These are phyloP conservation scores for Fusarium sp. DNA, from an alignment of 2,329 filamentous ascomycete species.

Conservation along the genomic window DNA sequence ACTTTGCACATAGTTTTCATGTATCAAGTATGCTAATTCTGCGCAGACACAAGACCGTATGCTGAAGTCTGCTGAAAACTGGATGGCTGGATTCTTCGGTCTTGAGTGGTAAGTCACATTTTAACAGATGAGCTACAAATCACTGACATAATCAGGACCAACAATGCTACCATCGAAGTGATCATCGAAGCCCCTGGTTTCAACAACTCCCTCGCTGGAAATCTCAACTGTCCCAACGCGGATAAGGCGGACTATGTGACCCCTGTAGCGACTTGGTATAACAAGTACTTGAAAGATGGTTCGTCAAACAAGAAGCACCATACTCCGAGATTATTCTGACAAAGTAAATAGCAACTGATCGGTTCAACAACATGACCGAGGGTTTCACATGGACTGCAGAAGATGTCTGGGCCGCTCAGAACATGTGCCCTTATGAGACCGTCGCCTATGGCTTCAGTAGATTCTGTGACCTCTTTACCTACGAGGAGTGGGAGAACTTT, in stretches of 20 bases:
- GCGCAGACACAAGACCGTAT: conserved; percentile 76
- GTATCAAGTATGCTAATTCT: conserved; percentile 20
- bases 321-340: background rate
- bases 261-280: conserved; percentile 69
- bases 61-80: conserved; percentile 81
- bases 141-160: conserved; percentile 57
- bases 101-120: conserved; percentile 66
- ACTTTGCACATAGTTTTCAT: too few species aligned
- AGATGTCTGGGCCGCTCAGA: conserved; percentile 75
- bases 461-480: conserved; percentile 81
- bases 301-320: conserved; percentile 10
- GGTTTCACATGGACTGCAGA: conserved; percentile 71
- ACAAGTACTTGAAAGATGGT: conserved; percentile 72
- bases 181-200: conserved; percentile 72
- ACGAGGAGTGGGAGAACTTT: conserved; percentile 78
- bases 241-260: conserved; percentile 62
- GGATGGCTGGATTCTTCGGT: conserved; percentile 82
- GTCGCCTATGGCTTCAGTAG: conserved; percentile 79
- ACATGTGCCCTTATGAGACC: conserved; percentile 81
- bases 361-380: conserved; percentile 66
- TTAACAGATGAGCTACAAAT: background rate
- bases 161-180: conserved; percentile 77
- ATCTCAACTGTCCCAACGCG: conserved; percentile 73
- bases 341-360: conserved; percentile 61
- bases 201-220: conserved; percentile 78